Conservation (phyloP, 371 early-diverging fungal genomes). For the Chytridium lagenaria region DNA sequence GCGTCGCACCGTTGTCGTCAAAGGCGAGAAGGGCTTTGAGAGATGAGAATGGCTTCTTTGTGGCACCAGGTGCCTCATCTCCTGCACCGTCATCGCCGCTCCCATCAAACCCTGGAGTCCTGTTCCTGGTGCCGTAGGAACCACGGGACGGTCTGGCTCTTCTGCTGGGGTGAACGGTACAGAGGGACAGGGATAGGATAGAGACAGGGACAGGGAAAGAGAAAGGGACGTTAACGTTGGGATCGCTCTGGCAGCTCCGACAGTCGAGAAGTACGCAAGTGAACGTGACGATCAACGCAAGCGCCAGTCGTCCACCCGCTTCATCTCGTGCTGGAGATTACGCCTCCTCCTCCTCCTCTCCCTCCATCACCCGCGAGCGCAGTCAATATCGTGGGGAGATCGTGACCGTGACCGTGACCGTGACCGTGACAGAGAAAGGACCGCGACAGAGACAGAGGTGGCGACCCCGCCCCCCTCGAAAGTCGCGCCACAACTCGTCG, state of each 20-base stretch:
- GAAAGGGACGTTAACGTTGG: not conserved
- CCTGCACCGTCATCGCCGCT: not conserved
- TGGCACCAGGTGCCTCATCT: slow-evolving; percentile 16
- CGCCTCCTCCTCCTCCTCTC: not conserved
- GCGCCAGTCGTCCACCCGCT: not conserved
- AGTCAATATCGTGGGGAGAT: not conserved
- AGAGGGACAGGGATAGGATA: not conserved
- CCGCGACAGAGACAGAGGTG: not conserved
- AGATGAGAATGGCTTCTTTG: slow-evolving; percentile 33
- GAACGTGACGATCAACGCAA: too few species aligned
- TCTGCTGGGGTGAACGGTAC: not conserved
- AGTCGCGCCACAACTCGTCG: too few species aligned
- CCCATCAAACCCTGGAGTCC: not conserved
- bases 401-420: not conserved
- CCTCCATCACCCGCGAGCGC: slow-evolving; percentile 11
- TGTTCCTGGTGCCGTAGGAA: not conserved
- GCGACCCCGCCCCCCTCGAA: not conserved
- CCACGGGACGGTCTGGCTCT: too few species aligned
- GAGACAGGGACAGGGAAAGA: not conserved
- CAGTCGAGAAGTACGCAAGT: too few species aligned
- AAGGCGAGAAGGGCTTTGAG: slow-evolving; percentile 16
- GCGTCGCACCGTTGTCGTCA: slow-evolving; percentile 4
- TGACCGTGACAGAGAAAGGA: too few species aligned
- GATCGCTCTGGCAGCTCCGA: slow-evolving; percentile 4
- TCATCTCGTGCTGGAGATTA: not conserved